Evolutionary conservation across 176 grass and related monocot species (phyloP).

Genomic region (Poa pratensis): DNA sequence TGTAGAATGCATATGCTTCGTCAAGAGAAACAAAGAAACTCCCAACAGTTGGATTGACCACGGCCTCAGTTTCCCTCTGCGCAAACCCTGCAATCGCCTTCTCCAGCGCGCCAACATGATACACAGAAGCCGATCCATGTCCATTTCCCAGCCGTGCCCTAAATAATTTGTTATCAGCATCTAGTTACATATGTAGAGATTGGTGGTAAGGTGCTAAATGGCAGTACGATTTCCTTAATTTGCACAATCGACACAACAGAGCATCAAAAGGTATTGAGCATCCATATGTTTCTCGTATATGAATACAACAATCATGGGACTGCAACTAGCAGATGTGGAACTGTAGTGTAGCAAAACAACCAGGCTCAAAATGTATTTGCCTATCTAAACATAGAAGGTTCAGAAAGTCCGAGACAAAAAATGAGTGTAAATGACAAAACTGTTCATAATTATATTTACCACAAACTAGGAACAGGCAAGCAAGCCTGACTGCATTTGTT

Average conservation of each 20-base stretch:
- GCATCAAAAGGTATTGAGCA: neutral
- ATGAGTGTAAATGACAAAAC: neutral
- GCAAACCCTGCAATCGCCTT: neutral
- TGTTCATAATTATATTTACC: neutral
- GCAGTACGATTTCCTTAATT: neutral
- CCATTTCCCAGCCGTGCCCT: neutral
- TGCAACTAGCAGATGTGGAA: neutral
- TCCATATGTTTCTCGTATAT: neutral
- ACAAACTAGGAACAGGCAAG: neutral
- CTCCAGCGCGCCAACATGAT: neutral
- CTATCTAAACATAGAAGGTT: neutral
- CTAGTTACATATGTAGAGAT: neutral
- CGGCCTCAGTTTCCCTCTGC: neutral
- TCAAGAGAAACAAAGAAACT: constrained; percentile 11
- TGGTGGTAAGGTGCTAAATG: neutral
- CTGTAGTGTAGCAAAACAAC: neutral
- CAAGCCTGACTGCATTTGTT: neutral
- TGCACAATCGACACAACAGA: neutral
- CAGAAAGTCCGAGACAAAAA: neutral
- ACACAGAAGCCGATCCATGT: neutral
- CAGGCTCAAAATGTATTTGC: neutral
- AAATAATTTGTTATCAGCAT: neutral
- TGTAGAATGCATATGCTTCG: constrained; percentile 1
- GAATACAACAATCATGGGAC: neutral
- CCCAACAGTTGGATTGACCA: neutral